Conservation (phyloP, 108 stramenopile genomes). For the Cyclostephanos tholiformis region DNA sequence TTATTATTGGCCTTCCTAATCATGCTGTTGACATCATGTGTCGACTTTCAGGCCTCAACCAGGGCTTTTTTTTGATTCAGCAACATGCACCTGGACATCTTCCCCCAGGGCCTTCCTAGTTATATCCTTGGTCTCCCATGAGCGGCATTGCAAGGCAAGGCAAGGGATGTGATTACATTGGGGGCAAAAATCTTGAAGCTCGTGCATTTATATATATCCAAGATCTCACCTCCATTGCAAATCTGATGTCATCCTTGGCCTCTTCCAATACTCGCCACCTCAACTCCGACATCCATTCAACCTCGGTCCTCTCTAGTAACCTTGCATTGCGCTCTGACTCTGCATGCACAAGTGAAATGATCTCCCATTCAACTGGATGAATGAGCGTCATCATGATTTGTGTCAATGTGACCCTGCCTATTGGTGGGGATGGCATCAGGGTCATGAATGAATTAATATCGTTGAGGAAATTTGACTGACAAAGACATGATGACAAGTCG, state of each 20-base stretch:
- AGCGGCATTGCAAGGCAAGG: too few relatives aligned
- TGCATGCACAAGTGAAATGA: constrained; percentile 31
- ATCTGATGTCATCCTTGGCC: constrained; percentile 17
- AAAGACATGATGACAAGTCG: constrained; percentile 37
- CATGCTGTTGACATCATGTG: constrained; percentile 7
- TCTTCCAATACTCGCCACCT: constrained; percentile 16
- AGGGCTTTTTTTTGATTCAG: constrained; percentile 15
- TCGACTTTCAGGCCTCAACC: constrained; percentile 20
- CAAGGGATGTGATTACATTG: too few relatives aligned
- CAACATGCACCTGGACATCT: constrained; percentile 18
- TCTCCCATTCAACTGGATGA: constrained; percentile 37
- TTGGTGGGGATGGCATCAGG: background rate
- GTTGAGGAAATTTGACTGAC: constrained; percentile 33
- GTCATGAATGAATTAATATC: constrained; percentile 4
- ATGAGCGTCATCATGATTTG: constrained; percentile 29
- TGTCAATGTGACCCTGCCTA: constrained; percentile 29
- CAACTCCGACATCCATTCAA: constrained; percentile 8
- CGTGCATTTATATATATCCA: background rate
- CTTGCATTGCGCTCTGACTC: constrained; percentile 30
- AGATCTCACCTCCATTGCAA: constrained; percentile 16
- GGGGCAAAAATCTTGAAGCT: too few relatives aligned
- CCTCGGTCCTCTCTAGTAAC: constrained; percentile 19
- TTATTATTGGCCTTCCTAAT: constrained; percentile 34
- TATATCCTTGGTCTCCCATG: constrained; percentile 8
- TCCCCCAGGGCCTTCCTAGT: constrained; percentile 25